A percentile compares a stretch with the other conserved stretches of the same genome.
These are phyloP conservation scores for Kodamaea kaohsiungensis DNA, from an alignment of 805 yeast species.

Conservation along the genomic window DNA sequence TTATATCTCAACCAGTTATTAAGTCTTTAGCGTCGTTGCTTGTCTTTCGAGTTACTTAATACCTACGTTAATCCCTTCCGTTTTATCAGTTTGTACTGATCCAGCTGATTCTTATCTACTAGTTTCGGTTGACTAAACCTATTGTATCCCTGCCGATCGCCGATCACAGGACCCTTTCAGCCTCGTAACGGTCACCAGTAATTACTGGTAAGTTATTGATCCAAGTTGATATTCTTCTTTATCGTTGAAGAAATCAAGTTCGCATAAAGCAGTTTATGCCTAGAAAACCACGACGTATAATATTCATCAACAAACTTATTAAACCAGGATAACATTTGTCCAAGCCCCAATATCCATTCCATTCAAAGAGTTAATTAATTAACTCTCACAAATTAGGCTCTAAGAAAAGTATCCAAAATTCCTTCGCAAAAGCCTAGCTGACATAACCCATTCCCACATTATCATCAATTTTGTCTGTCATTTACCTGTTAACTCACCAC, in stretches of 20 bases:
- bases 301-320: slow-evolving; percentile 28
- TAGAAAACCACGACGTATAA: slow-evolving; percentile 46
- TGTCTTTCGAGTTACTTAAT: not conserved
- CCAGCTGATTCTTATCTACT: not conserved
- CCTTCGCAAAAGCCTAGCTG: slow-evolving; percentile 15
- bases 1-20: not conserved
- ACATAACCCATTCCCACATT: slow-evolving; percentile 10
- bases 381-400: not conserved
- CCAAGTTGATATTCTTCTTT: not conserved
- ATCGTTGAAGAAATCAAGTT: not conserved
- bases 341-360: slow-evolving; percentile 7
- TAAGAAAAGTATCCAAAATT: slow-evolving; percentile 16
- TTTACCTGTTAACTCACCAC: slow-evolving; percentile 5
- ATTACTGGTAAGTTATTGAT: not conserved
- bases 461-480: not conserved
- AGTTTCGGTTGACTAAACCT: not conserved
- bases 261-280: slow-evolving; percentile 35
- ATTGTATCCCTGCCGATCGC: not conserved
- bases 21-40: not conserved
- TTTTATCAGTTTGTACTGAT: not conserved
- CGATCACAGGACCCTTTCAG: not conserved
- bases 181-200: not conserved
- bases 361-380: slow-evolving; percentile 14
- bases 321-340: slow-evolving; percentile 45
- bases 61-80: not conserved